Evolutionary conservation across 1,284 basidiomycete species (phyloP).

Genomic region (Flammula alnicola): DNA sequence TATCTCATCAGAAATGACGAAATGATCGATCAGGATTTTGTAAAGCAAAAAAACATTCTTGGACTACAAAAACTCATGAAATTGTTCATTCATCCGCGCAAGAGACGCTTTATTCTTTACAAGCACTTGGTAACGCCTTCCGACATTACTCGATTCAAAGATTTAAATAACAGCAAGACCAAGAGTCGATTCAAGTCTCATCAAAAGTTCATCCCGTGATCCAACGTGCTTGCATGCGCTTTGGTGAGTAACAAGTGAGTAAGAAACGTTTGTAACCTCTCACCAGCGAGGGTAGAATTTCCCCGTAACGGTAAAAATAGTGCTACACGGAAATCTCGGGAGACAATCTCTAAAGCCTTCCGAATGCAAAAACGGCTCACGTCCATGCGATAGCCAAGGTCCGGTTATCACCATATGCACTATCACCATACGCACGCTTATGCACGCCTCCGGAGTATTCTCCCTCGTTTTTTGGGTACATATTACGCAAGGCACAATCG

Average conservation of each 20-base stretch:
- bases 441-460: too few species aligned
- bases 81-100: too few species aligned
- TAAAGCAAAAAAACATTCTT: not conserved
- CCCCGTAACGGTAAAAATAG: not conserved
- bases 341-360: not conserved
- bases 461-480: too few species aligned
- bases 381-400: constrained; percentile 7
- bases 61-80: not conserved
- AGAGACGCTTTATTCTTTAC: too few species aligned
- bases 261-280: constrained; percentile 12
- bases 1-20: constrained; percentile 11
- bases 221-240: constrained; percentile 7
- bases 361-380: constrained; percentile 3
- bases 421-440: too few species aligned
- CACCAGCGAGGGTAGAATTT: constrained; percentile 8
- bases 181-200: too few species aligned
- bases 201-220: too few species aligned
- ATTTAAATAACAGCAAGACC: too few species aligned
- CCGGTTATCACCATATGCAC: constrained; percentile 3
- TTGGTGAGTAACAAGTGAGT: constrained; percentile 2
- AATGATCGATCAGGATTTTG: not conserved
- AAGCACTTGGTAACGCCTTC: too few species aligned
- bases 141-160: too few species aligned
- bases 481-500: too few species aligned
- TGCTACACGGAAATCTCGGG: not conserved